Percentiles rank a stretch among this genome's conserved stretches.
phyloP scores from a whole-genome alignment of 164 flowering plant species.

The Dillenia turbinata region DNA sequence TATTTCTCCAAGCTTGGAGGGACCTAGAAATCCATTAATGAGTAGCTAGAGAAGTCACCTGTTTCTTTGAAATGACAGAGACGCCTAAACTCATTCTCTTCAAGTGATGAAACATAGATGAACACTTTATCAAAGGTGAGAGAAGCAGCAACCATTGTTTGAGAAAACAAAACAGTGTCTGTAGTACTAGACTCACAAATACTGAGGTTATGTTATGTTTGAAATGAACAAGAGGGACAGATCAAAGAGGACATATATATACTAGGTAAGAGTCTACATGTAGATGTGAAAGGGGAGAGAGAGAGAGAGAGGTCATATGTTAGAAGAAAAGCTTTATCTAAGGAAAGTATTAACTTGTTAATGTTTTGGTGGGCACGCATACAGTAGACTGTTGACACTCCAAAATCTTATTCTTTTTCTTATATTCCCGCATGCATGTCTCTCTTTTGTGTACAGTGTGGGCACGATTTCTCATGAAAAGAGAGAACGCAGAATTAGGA shows the following conservation, averaged over 20 bases:
- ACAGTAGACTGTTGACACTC: constrained; percentile 2
- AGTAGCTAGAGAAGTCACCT: constrained; percentile 1
- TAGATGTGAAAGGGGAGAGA: not conserved
- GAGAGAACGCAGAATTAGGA: not conserved
- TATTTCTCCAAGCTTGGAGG: constrained; percentile 9
- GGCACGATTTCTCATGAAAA: constrained; percentile 29
- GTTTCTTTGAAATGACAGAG: constrained; percentile 5
- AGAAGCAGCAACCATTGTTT: constrained; percentile 8
- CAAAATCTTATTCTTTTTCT: constrained; percentile 2
- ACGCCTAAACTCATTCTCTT: not conserved
- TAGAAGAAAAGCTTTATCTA: too few relatives aligned
- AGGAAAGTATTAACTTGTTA: not conserved
- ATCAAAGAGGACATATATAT: not conserved
- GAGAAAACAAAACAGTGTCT: too few relatives aligned
- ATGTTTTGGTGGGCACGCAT: constrained; percentile 21
- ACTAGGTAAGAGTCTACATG: not conserved
- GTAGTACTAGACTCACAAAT: too few relatives aligned
- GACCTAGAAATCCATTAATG: constrained; percentile 1
- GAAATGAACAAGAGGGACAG: not conserved
- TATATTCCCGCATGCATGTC: constrained; percentile 45
- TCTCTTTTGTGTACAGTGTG: constrained; percentile 22
- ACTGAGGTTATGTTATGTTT: too few relatives aligned
- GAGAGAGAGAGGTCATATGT: not conserved
- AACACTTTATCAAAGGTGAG: not conserved
- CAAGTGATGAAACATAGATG: not conserved